Base-by-base conservation (phyloP, 225 moss, liverwort and hornwort genomes). In the Takakia lepidozioides region DNA sequence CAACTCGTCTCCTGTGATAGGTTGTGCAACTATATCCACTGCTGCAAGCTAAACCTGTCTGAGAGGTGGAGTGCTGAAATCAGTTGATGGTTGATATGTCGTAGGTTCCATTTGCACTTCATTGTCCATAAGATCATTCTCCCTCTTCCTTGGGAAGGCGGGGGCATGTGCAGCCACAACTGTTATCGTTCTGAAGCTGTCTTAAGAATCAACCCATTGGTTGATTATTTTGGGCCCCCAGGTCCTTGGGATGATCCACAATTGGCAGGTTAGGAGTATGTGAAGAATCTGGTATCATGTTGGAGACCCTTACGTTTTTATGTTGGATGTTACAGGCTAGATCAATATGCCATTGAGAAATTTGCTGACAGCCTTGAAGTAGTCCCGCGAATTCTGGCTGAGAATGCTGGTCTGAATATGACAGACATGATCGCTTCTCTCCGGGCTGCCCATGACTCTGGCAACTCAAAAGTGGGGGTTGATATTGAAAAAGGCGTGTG, bases 341-440 rank as follows among this genome's bases (percentile, higher is more conserved):
- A 87, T 13, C 81, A 92, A 46, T 87, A 87, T 25, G 81, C 84
- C 25, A 92, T 92, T 40, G 71, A 84, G 11, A 92, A 92, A 66
- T 92, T 74, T 25, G 86, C 84, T 8, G 86, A 92, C 37, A 60
- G 87, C 44, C 73, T 92, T 10, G 91, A 92, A 59, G 60, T 87
- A 18, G 91, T 92, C 15, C 72, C 91, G 0, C 84, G 87, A 5
- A 87, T 87, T 46, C 61, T 87, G 48, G 68, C 84, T 25, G 91
- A 92, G 51, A 92, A 92, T 75, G 91, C 86, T 1, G 84, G 87
- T 14, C 37, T 92, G 40, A 86, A 84, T 39, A 70, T 78, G 0
- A 63, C 86, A 28, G 86, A 92, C 37, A 63, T 84, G 9, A 72
- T 92, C 9, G 81, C 91, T 16, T 77, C 81, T 1, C 48, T 92